Percentiles rank a stretch among this genome's conserved stretches.
phyloP scores from a whole-genome alignment of 2,329 filamentous ascomycete genomes.

The Sclerotinia borealis region DNA sequence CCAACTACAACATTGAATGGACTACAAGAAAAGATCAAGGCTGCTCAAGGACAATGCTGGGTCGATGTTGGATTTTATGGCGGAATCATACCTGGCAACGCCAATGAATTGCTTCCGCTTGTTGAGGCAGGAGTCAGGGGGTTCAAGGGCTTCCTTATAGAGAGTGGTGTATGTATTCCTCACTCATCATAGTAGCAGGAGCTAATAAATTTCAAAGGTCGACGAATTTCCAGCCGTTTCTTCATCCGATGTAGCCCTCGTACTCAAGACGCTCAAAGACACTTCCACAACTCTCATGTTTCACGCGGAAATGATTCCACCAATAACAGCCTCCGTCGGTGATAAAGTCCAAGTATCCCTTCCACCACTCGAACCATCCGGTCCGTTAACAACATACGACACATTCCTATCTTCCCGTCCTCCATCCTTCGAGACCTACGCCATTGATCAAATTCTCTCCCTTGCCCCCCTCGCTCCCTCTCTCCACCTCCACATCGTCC shows the following conservation, averaged over 20 bases:
- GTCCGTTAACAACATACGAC: conserved; percentile 69
- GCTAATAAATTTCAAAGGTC: conserved; percentile 48
- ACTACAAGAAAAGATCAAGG: conserved; percentile 77
- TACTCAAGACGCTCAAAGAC: conserved; percentile 74
- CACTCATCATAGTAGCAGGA: not conserved
- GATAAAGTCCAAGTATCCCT: conserved; percentile 66
- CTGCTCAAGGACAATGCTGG: conserved; percentile 86
- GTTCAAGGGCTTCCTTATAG: conserved; percentile 97
- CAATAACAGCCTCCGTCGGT: conserved; percentile 70
- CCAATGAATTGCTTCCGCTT: conserved; percentile 68
- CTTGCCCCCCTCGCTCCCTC: conserved; percentile 74
- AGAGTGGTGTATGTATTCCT: conserved; percentile 70
- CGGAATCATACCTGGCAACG: conserved; percentile 87
- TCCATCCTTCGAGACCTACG: conserved; percentile 83
- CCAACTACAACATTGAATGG: conserved; percentile 85
- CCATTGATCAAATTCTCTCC: conserved; percentile 78
- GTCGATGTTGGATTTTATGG: conserved; percentile 99
- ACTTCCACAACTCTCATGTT: conserved; percentile 94
- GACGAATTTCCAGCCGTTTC: conserved; percentile 95
- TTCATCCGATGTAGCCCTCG: conserved; percentile 67
- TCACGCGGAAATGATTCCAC: conserved; percentile 97
- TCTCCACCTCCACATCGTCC: conserved; percentile 82
- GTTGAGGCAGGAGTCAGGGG: conserved; percentile 83
- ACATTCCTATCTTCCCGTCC: conserved; percentile 92
- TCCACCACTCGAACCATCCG: conserved; percentile 63